Base-by-base conservation (phyloP, 306 rosid genomes). In the Acmispon strigosus region DNA sequence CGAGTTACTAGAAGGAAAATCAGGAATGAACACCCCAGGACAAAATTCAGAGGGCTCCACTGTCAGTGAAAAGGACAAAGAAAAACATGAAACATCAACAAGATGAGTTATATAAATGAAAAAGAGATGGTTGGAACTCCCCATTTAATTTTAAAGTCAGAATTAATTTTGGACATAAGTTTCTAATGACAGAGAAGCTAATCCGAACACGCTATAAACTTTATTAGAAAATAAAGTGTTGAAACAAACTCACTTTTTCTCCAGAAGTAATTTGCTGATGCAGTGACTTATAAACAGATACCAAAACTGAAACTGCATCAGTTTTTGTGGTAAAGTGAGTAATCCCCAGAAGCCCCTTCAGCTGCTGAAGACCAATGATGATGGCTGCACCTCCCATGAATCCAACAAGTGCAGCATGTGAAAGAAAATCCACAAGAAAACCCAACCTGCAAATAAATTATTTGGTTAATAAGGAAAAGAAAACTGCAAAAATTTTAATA, bases 311-410 rank as follows among this genome's bases (percentile, higher is more conserved):
- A 2, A 87, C 74, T 27, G 53, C 71, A 73, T 92, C 96, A 3
- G 98, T 87, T 66, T 89, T 83, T 64, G 69, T 52, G 37, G 96
- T 87, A 57, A 92, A 92, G 62, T 87, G 87, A 77, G 17, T 78
- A 47, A 92, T 73, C 29, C 94, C 98, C 22, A 92, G 74, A 2
- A 92, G 75, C 8, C 96, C 96, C 52, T 83, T 92, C 4, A 92
- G 85, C 54, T 92, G 98, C 53, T 92, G 98, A 78, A 92, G 98
- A 45, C 96, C 90, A 66, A 92, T 89, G 12, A 89, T 76, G 44
- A 92, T 77, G 71, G 98, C 98, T 69, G 98, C 94, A 0, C 98
- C 98, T 10, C 80, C 96, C 96, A 92, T 89, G 89, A 92, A 92
- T 72, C 98, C 98, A 54, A 92, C 96, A 57, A 87, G 73, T 41